Evolutionary conservation across 129 eudicot species (phyloP), one percentile per base, ranked within the genome.

Genomic region (Lactuca sativa): DNA sequence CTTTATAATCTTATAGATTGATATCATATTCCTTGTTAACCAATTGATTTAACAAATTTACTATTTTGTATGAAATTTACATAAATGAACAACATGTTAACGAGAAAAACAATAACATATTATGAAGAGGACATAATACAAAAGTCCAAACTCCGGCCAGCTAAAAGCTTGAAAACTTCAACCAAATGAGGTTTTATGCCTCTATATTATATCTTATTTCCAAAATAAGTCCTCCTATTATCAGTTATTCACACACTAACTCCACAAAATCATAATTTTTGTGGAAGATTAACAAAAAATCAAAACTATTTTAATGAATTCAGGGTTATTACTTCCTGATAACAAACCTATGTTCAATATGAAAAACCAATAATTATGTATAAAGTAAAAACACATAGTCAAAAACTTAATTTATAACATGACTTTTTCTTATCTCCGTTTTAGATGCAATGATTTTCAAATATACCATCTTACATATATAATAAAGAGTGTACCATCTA

Each of bases 101-200:
- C 49, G 49, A 32, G 21, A 44, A 25, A n/a, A 13, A 33, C 5
- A 3, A 34, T 13, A 67, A 53, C 3, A 32, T 25, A 25, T 25
- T 25, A 25, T 25, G 30, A 25, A 56, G 33, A 41, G 14, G 56
- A 48, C 71, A 55, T 63, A 4, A 44, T 31, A 56, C 48, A 59
- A 57, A 36, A 36, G 43, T 34, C 44, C 72, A 66, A 44, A 66
- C 5, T 47, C 68, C 73, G 72, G 68, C 79, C 79, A 74, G 67
- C 79, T 74, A 66, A 15, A 37, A 6, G 32, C 17, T 74, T 57
- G 72, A 64, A 74, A 54, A 11, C 9, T 58, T 74, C 49, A 74
- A 30, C 48, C 56, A 41, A 31, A 21, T 15, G 13, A 43, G 12
- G 10, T 5, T 62, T 74, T 63, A 38, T 74, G 65, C 65, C 65